Evolutionary conservation across 179 eudicot species (phyloP), one percentile per base, ranked within the genome.

Genomic region (Beta corolliflora): DNA sequence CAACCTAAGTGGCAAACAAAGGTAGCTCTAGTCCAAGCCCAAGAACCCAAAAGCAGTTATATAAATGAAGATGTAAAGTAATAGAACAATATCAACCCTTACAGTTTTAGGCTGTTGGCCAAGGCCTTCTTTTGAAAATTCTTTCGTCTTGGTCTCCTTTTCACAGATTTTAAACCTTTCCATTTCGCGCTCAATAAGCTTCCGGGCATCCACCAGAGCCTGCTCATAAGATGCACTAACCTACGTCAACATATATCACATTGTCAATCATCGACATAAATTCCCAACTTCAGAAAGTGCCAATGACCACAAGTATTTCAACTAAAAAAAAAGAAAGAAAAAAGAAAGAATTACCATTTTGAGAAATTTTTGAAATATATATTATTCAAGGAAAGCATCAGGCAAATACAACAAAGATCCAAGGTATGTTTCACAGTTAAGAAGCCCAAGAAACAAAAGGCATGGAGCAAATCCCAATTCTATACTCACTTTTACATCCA

Each of bases 211-310:
- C 92, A 94, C 86, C 86, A 96, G 89, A 86, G 96, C 95, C 93
- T 96, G 97, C 98, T 96, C 98, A 94, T 94, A 96, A 86, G 94
- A 93, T 86, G 97, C 97, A 94, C 99, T 94, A 89, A 97, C 98
- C 99, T 96, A 93, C 86, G 91, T 90, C 93, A 92, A 90, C 87
- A 88, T 82, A 81, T 90, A 84, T 81, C 89, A 89, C 81, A 81
- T 73, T 77, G 84, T 73, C 84, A 78, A 66, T 75, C 18, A 69
- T 55, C 66, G 73, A 77, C 77, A 71, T 72, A 71, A 74, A 55
- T 25, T 25, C 25, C 25, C 25, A 25, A 25, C 25, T 71, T 75
- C 23, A 70, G 19, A 45, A 53, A 65, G 12, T 19, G 65, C 48
- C 9, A n/a, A 25, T 8, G 11, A 67, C 0, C 25, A 25, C 25